Percentiles rank a stretch among this genome's conserved stretches.
These are phyloP conservation scores for barley (Hordeum vulgare) DNA, from an alignment of 176 grass and related monocot species.

Conservation along the genomic window MorexV3_pseudomolecules_assembly NC_058521.1:490989968-490990467, in stretches of 20 bases:
- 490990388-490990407: not conserved
- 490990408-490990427: not conserved
- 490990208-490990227: conserved; percentile 4
- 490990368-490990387: not conserved
- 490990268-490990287: not conserved
- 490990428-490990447: not conserved
- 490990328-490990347: too few relatives aligned
- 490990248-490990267: not conserved
- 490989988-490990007: not conserved
- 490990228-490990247: not conserved
- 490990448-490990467: not conserved
- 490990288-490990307: not conserved
- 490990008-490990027: not conserved
- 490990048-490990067: conserved; percentile 55
- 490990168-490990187: conserved; percentile 75
- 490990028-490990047: not conserved
- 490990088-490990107: conserved; percentile 89
- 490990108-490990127: conserved; percentile 89
- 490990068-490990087: conserved; percentile 77
- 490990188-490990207: not conserved
- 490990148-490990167: conserved; percentile 92
- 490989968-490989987: not conserved
- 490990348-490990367: not conserved
- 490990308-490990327: not conserved
- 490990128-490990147: conserved; percentile 85